Conservation (phyloP, 352 stramenopile genomes). For the Thalassiosira hispida region DNA sequence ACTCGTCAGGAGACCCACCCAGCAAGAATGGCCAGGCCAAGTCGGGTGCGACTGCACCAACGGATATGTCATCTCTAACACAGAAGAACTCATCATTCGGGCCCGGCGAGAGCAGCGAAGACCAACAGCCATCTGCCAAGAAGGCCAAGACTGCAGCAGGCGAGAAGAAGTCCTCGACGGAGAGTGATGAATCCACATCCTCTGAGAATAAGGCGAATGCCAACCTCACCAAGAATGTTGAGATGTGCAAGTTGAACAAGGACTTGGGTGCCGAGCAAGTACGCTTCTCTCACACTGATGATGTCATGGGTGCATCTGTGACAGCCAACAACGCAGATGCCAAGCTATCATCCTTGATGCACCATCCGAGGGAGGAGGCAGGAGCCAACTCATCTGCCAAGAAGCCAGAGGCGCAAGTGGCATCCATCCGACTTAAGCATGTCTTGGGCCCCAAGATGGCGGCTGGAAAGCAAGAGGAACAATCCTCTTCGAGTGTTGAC, state of each 20-base stretch:
- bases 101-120: background rate
- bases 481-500: conserved; percentile 30
- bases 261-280: conserved; percentile 39
- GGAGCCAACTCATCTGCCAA: background rate
- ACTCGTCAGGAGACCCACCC: conserved; percentile 32
- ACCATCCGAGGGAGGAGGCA: conserved; percentile 40
- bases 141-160: conserved; percentile 6
- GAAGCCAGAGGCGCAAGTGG: background rate
- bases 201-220: conserved; percentile 67
- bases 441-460: background rate
- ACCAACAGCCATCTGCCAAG: conserved; percentile 5
- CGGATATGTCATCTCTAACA: conserved; percentile 32
- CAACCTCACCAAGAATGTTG: conserved; percentile 70
- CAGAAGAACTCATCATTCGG: conserved; percentile 43
- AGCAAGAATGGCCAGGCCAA: conserved; percentile 17
- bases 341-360: conserved; percentile 76
- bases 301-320: conserved; percentile 81
- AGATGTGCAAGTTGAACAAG: conserved; percentile 62
- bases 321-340: conserved; percentile 84
- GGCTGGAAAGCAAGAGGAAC: conserved; percentile 28
- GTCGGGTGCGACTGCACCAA: conserved; percentile 15
- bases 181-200: conserved; percentile 61
- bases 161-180: conserved; percentile 34
- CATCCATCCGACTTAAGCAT: conserved; percentile 29
- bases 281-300: conserved; percentile 70